phyloP scores from a whole-genome alignment of 306 rosid genomes.

The Dalbergia cochinchinensis region DNA sequence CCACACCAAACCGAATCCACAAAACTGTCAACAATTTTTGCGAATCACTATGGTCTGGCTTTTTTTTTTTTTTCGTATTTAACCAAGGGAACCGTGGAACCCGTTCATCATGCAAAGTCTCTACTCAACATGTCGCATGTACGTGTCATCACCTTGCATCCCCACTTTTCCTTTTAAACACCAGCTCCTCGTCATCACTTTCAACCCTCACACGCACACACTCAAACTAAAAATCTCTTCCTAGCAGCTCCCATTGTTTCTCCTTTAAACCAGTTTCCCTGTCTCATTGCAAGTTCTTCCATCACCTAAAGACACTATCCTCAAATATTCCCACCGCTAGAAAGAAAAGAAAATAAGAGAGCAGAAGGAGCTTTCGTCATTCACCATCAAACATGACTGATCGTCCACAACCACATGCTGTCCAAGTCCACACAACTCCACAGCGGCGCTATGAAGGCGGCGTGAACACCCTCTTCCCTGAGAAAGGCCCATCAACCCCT shows the following conservation, averaged over 20 bases:
- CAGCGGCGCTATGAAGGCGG: conserved; percentile 20
- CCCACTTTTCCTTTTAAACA: conserved; percentile 50
- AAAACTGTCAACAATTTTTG: neutral
- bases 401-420: conserved; percentile 64
- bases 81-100: conserved; percentile 58
- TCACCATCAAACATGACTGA: conserved; percentile 59
- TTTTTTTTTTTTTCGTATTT: neutral
- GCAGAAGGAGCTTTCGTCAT: neutral
- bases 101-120: conserved; percentile 87
- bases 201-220: neutral
- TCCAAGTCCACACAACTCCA: conserved; percentile 66
- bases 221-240: neutral
- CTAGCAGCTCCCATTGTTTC: neutral
- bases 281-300: conserved; percentile 58
- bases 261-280: conserved; percentile 2
- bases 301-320: conserved; percentile 50
- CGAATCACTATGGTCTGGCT: neutral
- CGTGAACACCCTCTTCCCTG: neutral
- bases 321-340: neutral
- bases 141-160: conserved; percentile 71
- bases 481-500: conserved; percentile 58
- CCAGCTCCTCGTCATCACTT: neutral
- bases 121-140: conserved; percentile 62
- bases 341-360: neutral
- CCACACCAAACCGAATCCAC: conserved; percentile 22